Base-by-base conservation (phyloP, 345 rosid genomes). In the Pistacia integerrima region DNA sequence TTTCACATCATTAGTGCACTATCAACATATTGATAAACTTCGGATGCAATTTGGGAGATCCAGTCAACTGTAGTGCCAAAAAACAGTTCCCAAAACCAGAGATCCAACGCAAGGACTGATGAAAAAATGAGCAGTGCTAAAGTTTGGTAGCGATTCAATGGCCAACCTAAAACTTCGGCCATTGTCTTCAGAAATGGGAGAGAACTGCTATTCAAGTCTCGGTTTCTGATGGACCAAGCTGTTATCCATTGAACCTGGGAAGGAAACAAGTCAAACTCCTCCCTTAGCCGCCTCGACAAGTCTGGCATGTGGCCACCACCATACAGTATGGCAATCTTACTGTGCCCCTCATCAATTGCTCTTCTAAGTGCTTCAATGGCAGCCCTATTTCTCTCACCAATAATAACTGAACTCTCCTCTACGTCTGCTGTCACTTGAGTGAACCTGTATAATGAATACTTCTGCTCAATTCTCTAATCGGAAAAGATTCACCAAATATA, bases 231-330 rank as follows among this genome's bases (percentile, higher is more conserved):
- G 22, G 97, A 90, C 99, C 99, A 96, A 25, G 99, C 95, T 22
- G 93, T 93, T 75, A 93, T 67, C 99, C 99, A 96, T 79, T 83
- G 90, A 54, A 89, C 97, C 41, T 46, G 79, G 0, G 85, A 87
- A 10, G 98, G 98, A 70, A 87, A 74, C 35, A 96, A 86, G 70
- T 90, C 90, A 3, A 91, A 91, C 58, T 96, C 98, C 67, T 93
- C 97, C 70, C 87, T 71, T 54, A 93, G 76, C 30, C 94, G 85
- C 84, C 97, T 90, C 63, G 94, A 97, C 69, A 96, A 51, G 84
- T 96, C 99, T 1, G 97, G 98, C 97, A 96, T 93, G 92, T 96
- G 99, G 64, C 98, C 97, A n/a, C 97, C 97, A 0, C 99, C 99
- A 3, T 92, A 96, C 3, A 96, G 86, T 70, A 96, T 82, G 3